Percentiles rank a stretch among this genome's conserved stretches.
Evolutionary conservation across 352 stramenopile species (phyloP).

Genomic region (Phytophthora meadii): DNA sequence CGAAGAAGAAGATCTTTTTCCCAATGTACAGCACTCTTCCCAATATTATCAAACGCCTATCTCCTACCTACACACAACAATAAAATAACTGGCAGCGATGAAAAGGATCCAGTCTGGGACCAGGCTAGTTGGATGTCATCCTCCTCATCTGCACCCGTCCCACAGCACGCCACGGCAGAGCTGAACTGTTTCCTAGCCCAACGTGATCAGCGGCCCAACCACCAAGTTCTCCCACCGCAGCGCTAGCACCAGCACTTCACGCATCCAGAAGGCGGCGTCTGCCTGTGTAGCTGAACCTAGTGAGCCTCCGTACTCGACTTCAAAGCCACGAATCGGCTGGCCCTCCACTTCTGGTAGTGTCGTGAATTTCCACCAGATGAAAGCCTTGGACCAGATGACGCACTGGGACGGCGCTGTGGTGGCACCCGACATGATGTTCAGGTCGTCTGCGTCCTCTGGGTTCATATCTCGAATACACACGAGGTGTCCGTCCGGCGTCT

Average conservation of each 20-base stretch:
- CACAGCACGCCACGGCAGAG: constrained; percentile 14
- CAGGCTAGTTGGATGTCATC: neutral
- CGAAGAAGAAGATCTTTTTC: constrained; percentile 7
- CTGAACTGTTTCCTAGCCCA: constrained; percentile 32
- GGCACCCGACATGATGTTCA: constrained; percentile 32
- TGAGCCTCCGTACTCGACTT: constrained; percentile 65
- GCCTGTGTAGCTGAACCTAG: constrained; percentile 46
- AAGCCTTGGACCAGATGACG: constrained; percentile 72
- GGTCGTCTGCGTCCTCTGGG: constrained; percentile 45
- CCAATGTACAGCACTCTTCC: constrained; percentile 31
- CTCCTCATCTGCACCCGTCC: constrained; percentile 13
- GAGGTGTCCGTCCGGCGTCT: constrained; percentile 68
- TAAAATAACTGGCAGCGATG: constrained; percentile 30
- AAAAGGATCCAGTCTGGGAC: neutral
- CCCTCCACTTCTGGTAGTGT: constrained; percentile 44
- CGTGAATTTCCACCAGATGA: constrained; percentile 74
- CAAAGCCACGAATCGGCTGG: constrained; percentile 43
- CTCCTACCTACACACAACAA: constrained; percentile 26
- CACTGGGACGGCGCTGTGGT: constrained; percentile 28
- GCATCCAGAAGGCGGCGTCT: constrained; percentile 67
- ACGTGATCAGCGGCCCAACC: constrained; percentile 55
- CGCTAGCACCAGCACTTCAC: constrained; percentile 58
- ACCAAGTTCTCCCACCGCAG: constrained; percentile 65
- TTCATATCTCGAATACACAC: constrained; percentile 78
- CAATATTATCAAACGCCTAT: constrained; percentile 28